These are phyloP conservation scores for Penicillium sclerotiorum DNA, from an alignment of 2,329 filamentous ascomycete genomes.

Conservation along the genomic window DNA sequence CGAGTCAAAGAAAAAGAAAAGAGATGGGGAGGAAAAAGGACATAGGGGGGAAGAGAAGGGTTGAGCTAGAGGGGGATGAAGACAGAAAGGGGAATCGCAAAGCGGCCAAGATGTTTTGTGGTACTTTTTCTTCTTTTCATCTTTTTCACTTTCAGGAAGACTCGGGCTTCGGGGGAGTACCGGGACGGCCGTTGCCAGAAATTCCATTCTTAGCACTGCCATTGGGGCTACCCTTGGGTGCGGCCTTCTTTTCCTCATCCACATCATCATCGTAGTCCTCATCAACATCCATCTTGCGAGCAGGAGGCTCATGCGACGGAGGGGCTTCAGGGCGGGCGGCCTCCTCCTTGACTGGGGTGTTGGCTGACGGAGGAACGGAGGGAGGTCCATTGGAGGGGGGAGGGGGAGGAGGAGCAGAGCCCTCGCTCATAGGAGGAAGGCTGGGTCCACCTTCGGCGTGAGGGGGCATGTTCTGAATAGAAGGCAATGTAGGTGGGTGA, in stretches of 20 bases:
- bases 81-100: background rate
- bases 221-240: conserved; percentile 39
- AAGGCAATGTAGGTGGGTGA: conserved; percentile 68
- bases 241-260: conserved; percentile 70
- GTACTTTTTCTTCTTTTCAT: conserved; percentile 23
- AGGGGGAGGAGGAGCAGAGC: conserved; percentile 39
- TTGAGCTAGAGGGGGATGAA: conserved; percentile 3
- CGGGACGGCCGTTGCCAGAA: conserved; percentile 26
- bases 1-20: conserved; percentile 4
- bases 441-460: conserved; percentile 55
- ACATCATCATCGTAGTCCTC: conserved; percentile 96
- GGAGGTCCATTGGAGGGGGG: conserved; percentile 47
- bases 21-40: conserved; percentile 18
- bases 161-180: conserved; percentile 37
- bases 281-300: conserved; percentile 93
- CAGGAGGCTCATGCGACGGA: conserved; percentile 74
- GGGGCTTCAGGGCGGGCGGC: conserved; percentile 50
- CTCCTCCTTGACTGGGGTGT: conserved; percentile 64
- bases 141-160: conserved; percentile 11
- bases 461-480: conserved; percentile 49
- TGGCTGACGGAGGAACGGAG: conserved; percentile 38
- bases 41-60: conserved; percentile 19
- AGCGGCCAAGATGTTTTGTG: conserved; percentile 1
- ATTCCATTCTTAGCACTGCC: conserved; percentile 33
- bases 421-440: conserved; percentile 59